Conservation (phyloP, 345 rosid genomes). For the Hibiscus tridactylites region DNA sequence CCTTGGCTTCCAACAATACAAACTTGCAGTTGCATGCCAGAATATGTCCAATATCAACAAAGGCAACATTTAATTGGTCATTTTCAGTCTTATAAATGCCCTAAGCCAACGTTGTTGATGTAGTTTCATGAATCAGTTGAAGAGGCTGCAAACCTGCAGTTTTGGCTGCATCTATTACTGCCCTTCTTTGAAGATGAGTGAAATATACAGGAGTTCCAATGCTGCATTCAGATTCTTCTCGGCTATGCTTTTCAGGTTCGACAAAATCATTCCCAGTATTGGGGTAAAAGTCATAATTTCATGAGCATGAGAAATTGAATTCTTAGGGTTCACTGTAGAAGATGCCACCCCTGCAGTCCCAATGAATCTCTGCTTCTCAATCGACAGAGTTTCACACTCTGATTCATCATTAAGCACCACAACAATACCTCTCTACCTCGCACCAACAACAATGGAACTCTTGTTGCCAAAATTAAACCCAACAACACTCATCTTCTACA, state of each 20-base stretch:
- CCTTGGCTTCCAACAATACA: constrained; percentile 77
- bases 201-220: constrained; percentile 89
- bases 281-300: constrained; percentile 71
- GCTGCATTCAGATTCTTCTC: constrained; percentile 74
- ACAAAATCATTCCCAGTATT: constrained; percentile 77
- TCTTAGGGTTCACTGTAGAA: constrained; percentile 84
- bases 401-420: constrained; percentile 98
- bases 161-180: constrained; percentile 81
- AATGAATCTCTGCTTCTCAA: constrained; percentile 88
- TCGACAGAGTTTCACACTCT: constrained; percentile 88
- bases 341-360: constrained; percentile 97
- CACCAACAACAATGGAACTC: constrained; percentile 90
- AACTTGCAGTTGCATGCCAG: constrained; percentile 67
- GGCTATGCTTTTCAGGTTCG: constrained; percentile 73
- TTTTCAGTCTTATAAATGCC: constrained; percentile 90
- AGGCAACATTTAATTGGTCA: constrained; percentile 76
- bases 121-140: constrained; percentile 75
- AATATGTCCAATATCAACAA: constrained; percentile 78
- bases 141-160: constrained; percentile 89
- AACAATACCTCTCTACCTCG: constrained; percentile 94
- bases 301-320: constrained; percentile 69
- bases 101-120: constrained; percentile 91
- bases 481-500: constrained; percentile 72
- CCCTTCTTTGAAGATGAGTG: constrained; percentile 88
- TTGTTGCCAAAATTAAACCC: constrained; percentile 97